These are phyloP conservation scores for Aurifilum marmelostoma DNA, from an alignment of 2,329 filamentous ascomycete species.

Conservation along the genomic window DNA sequence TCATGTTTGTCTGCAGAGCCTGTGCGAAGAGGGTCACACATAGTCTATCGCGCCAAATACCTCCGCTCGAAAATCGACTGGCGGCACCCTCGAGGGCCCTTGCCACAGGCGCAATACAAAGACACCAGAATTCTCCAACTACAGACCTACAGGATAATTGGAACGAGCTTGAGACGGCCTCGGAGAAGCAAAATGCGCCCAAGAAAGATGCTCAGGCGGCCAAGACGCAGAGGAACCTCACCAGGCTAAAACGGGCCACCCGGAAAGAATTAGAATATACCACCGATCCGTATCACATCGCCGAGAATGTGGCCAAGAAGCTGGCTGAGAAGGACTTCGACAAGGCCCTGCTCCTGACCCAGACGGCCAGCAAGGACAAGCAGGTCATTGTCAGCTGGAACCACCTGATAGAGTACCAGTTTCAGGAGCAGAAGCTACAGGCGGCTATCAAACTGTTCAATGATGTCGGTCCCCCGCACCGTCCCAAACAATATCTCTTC, in stretches of 20 bases:
- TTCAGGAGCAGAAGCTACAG: conserved; percentile 63
- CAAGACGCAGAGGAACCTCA: conserved; percentile 38
- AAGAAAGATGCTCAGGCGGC: conserved; percentile 30
- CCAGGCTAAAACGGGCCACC: conserved; percentile 30
- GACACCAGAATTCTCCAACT: not conserved
- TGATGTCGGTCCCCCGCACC: conserved; percentile 60
- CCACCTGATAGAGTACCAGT: conserved; percentile 72
- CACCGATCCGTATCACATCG: conserved; percentile 73
- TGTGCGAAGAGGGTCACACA: conserved; percentile 39
- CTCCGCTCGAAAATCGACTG: conserved; percentile 25
- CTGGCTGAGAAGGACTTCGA: conserved; percentile 63
- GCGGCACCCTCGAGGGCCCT: conserved; percentile 18
- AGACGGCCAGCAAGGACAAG: conserved; percentile 67
- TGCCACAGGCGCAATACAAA: conserved; percentile 23
- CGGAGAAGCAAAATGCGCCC: conserved; percentile 17
- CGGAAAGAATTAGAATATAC: conserved; percentile 63
- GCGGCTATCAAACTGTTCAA: conserved; percentile 83
- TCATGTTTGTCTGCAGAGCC: conserved; percentile 46
- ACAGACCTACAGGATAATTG: conserved; percentile 17
- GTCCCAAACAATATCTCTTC: not conserved
- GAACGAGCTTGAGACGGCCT: conserved; percentile 15
- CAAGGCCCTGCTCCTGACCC: conserved; percentile 70
- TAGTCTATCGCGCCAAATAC: conserved; percentile 26
- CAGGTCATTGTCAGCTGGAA: conserved; percentile 85
- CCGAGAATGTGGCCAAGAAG: conserved; percentile 64